phyloP scores from a whole-genome alignment of 2,329 filamentous ascomycete genomes.

The Seiridium unicorne region DNA sequence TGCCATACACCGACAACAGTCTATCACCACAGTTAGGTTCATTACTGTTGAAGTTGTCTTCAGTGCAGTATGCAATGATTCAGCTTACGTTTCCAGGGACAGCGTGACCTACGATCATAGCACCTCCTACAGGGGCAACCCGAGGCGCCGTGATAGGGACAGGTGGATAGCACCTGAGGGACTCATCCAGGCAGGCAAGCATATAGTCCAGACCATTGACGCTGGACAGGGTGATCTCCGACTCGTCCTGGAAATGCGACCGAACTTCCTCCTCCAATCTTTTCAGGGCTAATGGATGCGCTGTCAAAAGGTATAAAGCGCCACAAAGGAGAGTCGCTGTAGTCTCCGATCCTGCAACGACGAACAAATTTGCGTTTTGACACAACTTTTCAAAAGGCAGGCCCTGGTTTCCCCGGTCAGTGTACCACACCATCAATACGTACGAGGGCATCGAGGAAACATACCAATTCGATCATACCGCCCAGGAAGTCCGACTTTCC shows the following conservation, averaged over 20 bases:
- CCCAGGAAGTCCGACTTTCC: background rate
- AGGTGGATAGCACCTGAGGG: slow-evolving; percentile 39
- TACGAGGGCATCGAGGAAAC: too few relatives aligned
- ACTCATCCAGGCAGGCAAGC: slow-evolving; percentile 39
- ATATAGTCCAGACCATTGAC: slow-evolving; percentile 36
- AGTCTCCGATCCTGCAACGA: background rate
- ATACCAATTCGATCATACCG: background rate
- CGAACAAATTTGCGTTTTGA: background rate
- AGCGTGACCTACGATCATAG: background rate
- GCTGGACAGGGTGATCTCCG: slow-evolving; percentile 35
- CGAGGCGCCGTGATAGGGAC: slow-evolving; percentile 12
- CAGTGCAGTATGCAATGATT: background rate
- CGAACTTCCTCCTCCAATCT: slow-evolving; percentile 32
- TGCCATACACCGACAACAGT: background rate
- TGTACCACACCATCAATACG: too few relatives aligned
- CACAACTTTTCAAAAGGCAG: background rate
- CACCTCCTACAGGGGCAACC: background rate
- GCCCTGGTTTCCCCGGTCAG: background rate
- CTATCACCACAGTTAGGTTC: background rate
- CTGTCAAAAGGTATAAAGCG: background rate
- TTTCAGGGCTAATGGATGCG: background rate
- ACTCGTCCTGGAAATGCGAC: slow-evolving; percentile 28
- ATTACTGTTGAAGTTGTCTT: too few relatives aligned
- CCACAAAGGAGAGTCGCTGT: background rate
- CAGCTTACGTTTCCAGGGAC: background rate